Evolutionary conservation across 192 early-diverging fungal genomes (phyloP).

Genomic region (Funneliformis mosseae): DNA sequence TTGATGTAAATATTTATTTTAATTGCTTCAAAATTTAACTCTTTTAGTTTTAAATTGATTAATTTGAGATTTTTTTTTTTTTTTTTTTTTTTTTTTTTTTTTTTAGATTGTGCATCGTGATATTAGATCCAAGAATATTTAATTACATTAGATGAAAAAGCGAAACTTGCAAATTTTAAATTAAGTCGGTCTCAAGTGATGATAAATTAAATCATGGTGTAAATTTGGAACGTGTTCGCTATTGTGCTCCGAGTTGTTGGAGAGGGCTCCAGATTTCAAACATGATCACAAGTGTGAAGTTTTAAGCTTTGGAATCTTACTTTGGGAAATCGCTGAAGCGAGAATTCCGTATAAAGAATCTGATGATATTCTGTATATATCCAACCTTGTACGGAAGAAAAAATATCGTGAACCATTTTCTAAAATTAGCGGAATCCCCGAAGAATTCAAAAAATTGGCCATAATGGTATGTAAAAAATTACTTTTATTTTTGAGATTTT

Average conservation of each 20-base stretch:
- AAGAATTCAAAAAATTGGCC: background rate
- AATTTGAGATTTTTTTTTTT: no score
- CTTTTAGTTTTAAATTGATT: no score
- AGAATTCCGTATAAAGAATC: background rate
- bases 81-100: no score
- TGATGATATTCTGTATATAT: background rate
- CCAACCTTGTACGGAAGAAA: background rate
- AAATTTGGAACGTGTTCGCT: background rate
- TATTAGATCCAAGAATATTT: conserved; percentile 25
- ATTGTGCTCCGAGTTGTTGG: background rate
- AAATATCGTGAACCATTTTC: background rate
- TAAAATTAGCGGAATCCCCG: background rate
- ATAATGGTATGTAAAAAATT: background rate
- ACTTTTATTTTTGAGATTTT: background rate
- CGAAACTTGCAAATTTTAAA: conserved; percentile 33
- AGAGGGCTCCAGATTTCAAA: background rate
- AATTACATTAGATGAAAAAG: background rate
- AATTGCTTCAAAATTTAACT: no score
- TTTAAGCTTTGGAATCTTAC: background rate
- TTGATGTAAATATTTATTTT: no score
- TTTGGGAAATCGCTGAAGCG: background rate
- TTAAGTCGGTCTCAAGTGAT: background rate
- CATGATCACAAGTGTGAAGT: background rate
- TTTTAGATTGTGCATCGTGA: conserved; percentile 23
- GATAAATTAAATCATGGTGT: background rate